phyloP scores from a whole-genome alignment of 2,329 filamentous ascomycete genomes.

The Trichoderma semiorbis region DNA sequence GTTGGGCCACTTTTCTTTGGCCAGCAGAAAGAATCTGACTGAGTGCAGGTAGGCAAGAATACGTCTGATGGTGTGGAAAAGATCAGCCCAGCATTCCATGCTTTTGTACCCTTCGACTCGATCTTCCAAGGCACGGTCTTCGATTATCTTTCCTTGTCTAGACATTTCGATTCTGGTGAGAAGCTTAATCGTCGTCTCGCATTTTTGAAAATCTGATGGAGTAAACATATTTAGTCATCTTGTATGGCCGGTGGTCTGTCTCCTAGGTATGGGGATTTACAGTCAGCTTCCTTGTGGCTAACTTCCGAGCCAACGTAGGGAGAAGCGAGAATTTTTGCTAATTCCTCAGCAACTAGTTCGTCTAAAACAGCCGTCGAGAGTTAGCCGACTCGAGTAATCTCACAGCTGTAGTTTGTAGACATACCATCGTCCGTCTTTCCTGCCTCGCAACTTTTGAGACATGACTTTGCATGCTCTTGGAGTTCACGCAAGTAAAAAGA shows the following conservation, averaged over 20 bases:
- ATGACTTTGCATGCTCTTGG: background rate
- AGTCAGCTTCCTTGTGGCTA: too few relatives aligned
- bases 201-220: too few relatives aligned
- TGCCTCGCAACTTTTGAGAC: background rate
- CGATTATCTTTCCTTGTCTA: too few relatives aligned
- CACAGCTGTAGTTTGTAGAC: too few relatives aligned
- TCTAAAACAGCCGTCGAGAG: too few relatives aligned
- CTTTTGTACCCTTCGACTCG: background rate
- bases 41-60: conserved; percentile 6
- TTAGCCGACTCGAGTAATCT: too few relatives aligned
- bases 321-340: too few relatives aligned
- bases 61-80: background rate
- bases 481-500: background rate
- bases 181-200: background rate
- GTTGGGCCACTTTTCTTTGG: background rate
- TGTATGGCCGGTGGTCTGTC: too few relatives aligned
- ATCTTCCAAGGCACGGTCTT: background rate
- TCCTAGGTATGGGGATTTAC: too few relatives aligned
- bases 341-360: too few relatives aligned
- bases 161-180: background rate
- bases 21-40: background rate
- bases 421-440: background rate
- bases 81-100: background rate
- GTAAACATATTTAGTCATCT: too few relatives aligned
- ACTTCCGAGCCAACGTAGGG: too few relatives aligned